These are phyloP conservation scores for Actinomortierella ambigua DNA, from an alignment of 371 early-diverging fungal genomes.

Conservation along the genomic window DNA sequence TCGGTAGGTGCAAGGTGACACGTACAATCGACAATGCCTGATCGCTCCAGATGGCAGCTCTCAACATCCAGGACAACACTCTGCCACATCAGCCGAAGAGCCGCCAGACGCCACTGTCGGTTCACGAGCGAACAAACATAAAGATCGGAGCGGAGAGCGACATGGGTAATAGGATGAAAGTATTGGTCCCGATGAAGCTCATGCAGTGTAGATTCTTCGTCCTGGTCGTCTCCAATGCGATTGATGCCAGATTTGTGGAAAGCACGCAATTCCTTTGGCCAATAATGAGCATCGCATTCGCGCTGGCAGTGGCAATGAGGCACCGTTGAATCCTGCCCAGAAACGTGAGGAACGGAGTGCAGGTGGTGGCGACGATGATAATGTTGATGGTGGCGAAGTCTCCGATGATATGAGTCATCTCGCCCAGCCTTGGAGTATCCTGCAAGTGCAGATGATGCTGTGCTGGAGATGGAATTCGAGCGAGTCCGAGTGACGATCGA, in stretches of 20 bases:
- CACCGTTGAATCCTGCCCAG: neutral
- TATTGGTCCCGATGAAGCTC: constrained; percentile 30
- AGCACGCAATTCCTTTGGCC: neutral
- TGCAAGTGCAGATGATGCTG: neutral
- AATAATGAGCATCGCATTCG: neutral
- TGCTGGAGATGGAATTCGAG: neutral
- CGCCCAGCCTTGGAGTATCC: too few relatives aligned
- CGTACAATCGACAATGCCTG: neutral
- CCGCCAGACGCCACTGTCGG: constrained; percentile 35
- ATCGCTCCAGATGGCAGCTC: constrained; percentile 24
- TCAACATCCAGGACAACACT: constrained; percentile 29
- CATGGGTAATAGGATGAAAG: constrained; percentile 29
- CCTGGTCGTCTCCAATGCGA: constrained; percentile 15
- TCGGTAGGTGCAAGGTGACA: too few relatives aligned
- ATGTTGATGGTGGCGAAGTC: neutral
- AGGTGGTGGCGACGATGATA: neutral
- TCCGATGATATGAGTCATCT: neutral
- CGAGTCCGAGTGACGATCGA: neutral
- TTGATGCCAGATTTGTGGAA: constrained; percentile 20
- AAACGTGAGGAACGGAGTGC: neutral
- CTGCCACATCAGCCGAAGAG: constrained; percentile 35
- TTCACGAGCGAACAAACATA: constrained; percentile 32
- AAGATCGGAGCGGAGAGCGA: constrained; percentile 30
- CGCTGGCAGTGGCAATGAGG: neutral
- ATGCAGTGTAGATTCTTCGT: constrained; percentile 14